These are phyloP conservation scores for Suillus subalutaceus DNA, from an alignment of 768 basidiomycete species.

Conservation along the genomic window DNA sequence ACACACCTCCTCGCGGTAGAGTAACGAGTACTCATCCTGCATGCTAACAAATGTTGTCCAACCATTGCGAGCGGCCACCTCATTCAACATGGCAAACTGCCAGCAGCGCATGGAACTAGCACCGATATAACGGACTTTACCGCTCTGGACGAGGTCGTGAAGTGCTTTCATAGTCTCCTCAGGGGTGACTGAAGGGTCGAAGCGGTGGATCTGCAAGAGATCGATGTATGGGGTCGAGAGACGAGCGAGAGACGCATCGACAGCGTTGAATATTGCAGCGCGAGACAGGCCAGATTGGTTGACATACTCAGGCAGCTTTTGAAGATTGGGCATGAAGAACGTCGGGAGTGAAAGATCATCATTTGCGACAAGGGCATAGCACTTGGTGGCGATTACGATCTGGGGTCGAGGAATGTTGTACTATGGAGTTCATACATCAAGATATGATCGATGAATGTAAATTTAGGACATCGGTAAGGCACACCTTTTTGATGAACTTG, in stretches of 20 bases:
- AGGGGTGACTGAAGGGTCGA: constrained; percentile 37
- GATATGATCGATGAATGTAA: neutral
- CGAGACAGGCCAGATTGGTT: constrained; percentile 41
- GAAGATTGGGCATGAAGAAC: neutral
- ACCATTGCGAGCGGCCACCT: constrained; percentile 44
- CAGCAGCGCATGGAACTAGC: constrained; percentile 50
- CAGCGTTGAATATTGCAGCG: constrained; percentile 40
- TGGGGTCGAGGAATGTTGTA: constrained; percentile 36
- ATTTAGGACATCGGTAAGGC: neutral
- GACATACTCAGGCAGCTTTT: constrained; percentile 21
- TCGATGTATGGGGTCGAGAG: constrained; percentile 42
- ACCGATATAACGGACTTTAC: constrained; percentile 55
- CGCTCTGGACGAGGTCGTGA: constrained; percentile 49
- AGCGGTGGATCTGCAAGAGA: constrained; percentile 49
- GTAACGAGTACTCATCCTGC: constrained; percentile 55
- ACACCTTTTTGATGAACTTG: constrained; percentile 40
- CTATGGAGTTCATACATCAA: constrained; percentile 17
- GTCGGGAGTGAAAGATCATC: constrained; percentile 11
- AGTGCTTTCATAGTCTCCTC: constrained; percentile 55
- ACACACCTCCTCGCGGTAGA: constrained; percentile 55
- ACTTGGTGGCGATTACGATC: constrained; percentile 36
- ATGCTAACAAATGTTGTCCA: constrained; percentile 61
- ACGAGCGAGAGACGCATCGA: constrained; percentile 39
- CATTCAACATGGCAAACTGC: constrained; percentile 48
- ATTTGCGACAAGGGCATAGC: constrained; percentile 19